These are phyloP conservation scores for Rhododendron molle DNA, from an alignment of 148 eudicot species.

Conservation along the genomic window DNA sequence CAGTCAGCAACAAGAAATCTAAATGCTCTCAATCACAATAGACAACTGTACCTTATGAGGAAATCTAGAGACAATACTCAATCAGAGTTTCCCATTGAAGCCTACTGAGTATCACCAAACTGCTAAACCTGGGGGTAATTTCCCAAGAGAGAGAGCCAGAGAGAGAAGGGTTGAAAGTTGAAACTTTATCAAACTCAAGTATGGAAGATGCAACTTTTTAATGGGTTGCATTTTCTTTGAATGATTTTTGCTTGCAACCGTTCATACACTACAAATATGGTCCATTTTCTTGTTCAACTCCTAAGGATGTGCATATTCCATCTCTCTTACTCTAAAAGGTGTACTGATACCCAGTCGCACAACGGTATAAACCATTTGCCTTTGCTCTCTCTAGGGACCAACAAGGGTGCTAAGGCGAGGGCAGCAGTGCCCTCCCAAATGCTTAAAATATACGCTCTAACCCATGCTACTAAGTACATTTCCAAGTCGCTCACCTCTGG, in stretches of 20 bases:
- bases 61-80: background rate
- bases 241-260: background rate
- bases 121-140: background rate
- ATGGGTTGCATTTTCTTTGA: background rate
- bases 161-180: background rate
- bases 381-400: background rate
- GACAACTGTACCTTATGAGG: background rate
- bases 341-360: background rate
- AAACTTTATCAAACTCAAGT: background rate
- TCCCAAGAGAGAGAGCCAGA: background rate
- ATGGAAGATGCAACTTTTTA: background rate
- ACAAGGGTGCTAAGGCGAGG: background rate
- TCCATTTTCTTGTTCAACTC: background rate
- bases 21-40: background rate
- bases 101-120: background rate
- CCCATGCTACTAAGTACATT: background rate
- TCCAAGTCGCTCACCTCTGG: background rate
- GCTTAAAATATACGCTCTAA: background rate
- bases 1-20: background rate
- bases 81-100: background rate
- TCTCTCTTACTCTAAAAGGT: background rate
- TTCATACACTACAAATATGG: background rate
- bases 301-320: background rate
- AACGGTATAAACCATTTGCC: background rate
- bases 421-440: background rate